phyloP scores from a whole-genome alignment of 2,329 filamentous ascomycete genomes.

The Mollisia scopiformis region DNA sequence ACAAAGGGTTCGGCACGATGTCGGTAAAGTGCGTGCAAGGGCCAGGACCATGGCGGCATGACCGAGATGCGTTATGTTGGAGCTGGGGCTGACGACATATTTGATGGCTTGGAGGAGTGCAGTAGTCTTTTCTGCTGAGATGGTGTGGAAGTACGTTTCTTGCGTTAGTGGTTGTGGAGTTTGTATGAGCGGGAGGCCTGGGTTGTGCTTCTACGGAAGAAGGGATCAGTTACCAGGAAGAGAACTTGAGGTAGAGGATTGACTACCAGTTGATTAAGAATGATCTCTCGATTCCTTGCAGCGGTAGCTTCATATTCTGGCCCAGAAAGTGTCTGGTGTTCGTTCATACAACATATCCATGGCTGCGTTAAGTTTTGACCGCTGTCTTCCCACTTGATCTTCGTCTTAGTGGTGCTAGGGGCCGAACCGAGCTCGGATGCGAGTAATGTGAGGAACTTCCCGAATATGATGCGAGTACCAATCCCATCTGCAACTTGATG shows the following conservation, averaged over 20 bases:
- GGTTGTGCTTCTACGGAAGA: conserved; percentile 19
- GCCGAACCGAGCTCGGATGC: conserved; percentile 1
- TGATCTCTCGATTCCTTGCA: conserved; percentile 14
- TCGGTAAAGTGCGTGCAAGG: conserved; percentile 9
- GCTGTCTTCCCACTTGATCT: conserved; percentile 19
- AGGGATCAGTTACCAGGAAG: neutral
- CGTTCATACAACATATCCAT: conserved; percentile 26
- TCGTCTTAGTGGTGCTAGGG: neutral
- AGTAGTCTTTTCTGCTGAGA: conserved; percentile 5
- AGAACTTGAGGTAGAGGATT: neutral
- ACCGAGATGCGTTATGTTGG: conserved; percentile 24
- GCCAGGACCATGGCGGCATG: conserved; percentile 23
- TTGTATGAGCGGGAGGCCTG: conserved; percentile 12
- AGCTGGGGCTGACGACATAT: neutral
- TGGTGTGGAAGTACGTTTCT: conserved; percentile 18
- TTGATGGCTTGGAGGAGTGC: conserved; percentile 17
- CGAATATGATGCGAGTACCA: conserved; percentile 26
- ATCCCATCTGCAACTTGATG: conserved; percentile 31
- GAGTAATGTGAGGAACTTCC: conserved; percentile 22
- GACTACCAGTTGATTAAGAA: conserved; percentile 19
- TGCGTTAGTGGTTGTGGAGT: conserved; percentile 13
- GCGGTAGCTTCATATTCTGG: conserved; percentile 9
- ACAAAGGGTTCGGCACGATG: conserved; percentile 8
- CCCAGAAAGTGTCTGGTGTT: conserved; percentile 16
- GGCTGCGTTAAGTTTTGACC: conserved; percentile 21